phyloP scores from a whole-genome alignment of 176 grass and related monocot species.

The Typha latifolia region DNA sequence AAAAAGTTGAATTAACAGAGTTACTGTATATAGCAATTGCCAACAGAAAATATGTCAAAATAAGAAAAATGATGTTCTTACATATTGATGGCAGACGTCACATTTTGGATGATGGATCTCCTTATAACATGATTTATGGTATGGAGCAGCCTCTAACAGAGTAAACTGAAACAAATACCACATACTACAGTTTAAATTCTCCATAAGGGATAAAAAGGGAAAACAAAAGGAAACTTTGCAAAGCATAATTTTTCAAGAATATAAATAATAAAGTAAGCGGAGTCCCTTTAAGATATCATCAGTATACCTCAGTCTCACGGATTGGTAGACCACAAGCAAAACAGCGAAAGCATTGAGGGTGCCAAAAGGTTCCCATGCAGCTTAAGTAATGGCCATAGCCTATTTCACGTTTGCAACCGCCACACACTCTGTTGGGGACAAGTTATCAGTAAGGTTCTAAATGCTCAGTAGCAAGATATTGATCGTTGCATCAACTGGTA shows the following conservation, averaged over 20 bases:
- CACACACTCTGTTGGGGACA: conserved; percentile 53
- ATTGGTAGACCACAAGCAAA: conserved; percentile 52
- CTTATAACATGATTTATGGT: conserved; percentile 90
- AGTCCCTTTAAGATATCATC: conserved; percentile 1
- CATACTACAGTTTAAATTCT: conserved; percentile 7
- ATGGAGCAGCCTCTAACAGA: conserved; percentile 56
- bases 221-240: not conserved
- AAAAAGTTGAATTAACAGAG: not conserved
- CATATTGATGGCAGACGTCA: conserved; percentile 91
- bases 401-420: conserved; percentile 77
- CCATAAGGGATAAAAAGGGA: not conserved
- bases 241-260: conserved; percentile 10
- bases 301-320: conserved; percentile 60
- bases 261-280: not conserved
- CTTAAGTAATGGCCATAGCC: conserved; percentile 90
- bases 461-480: not conserved
- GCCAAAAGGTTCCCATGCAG: conserved; percentile 95
- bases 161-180: conserved; percentile 52
- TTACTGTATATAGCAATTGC: not conserved
- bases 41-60: not conserved
- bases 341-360: conserved; percentile 79
- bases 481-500: not conserved
- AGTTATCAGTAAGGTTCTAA: conserved; percentile 3
- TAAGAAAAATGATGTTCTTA: conserved; percentile 32
- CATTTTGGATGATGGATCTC: conserved; percentile 94